These are phyloP conservation scores for Brassica rapa DNA, from an alignment of 345 rosid species.

Conservation along the genomic window DNA sequence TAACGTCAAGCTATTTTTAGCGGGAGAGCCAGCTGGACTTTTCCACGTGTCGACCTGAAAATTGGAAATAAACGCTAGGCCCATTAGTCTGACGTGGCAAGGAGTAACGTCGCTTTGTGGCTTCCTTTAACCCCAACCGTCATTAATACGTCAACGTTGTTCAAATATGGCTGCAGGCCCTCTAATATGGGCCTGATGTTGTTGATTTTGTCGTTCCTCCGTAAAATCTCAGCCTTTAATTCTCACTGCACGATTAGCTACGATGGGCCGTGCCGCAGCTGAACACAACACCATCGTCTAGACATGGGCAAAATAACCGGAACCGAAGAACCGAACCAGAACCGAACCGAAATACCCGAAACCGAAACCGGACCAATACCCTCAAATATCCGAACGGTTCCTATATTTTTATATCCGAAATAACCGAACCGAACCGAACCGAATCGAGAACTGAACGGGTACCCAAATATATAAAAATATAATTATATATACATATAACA, in stretches of 20 bases:
- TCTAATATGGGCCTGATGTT: slow-evolving; percentile 21
- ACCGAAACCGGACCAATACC: too few relatives aligned
- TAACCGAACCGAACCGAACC: too few relatives aligned
- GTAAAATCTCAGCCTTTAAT: slow-evolving; percentile 8
- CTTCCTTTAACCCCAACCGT: not conserved
- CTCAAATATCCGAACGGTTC: too few relatives aligned
- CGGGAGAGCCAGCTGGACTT: slow-evolving; percentile 18
- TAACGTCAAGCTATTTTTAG: slow-evolving; percentile 18
- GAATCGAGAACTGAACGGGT: too few relatives aligned
- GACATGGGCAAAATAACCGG: too few relatives aligned
- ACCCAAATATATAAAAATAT: too few relatives aligned
- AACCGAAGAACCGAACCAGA: too few relatives aligned
- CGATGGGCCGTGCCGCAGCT: not conserved
- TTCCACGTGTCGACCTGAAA: slow-evolving; percentile 5
- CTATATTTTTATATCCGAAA: too few relatives aligned
- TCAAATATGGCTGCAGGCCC: slow-evolving; percentile 18
- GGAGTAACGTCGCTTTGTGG: not conserved
- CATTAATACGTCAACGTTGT: not conserved
- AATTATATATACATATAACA: too few relatives aligned
- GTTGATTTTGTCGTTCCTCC: too few relatives aligned
- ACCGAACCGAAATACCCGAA: too few relatives aligned
- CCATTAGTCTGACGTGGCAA: slow-evolving; percentile 15
- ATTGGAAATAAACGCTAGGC: not conserved
- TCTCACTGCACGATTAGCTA: not conserved
- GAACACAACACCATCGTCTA: not conserved